Base-by-base conservation (phyloP, 2,329 filamentous ascomycete species). In the Zasmidium cellare region DNA sequence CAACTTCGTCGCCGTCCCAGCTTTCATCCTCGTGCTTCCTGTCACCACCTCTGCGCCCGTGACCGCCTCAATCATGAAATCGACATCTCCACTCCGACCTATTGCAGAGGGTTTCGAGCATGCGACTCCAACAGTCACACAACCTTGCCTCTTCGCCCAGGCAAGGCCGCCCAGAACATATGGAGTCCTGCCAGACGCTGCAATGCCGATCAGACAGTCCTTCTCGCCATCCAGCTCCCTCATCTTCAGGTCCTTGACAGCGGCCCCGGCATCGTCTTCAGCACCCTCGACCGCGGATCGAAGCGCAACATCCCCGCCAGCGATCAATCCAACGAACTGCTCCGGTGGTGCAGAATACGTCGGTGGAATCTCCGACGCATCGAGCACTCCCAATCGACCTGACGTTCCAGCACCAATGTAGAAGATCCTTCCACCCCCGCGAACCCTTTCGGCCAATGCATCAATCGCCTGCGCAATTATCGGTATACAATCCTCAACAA, bases 1-100 rank as follows among this genome's bases (percentile, higher is more conserved):
- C 46, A 49, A 25, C 23, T 49, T 49, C 22, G 46, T 49, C n/a
- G 46, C 46, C 22, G 46, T 49, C 12, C 46, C 46, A 14, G 22
- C 46, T 9, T 24, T 49, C 22, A 25, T 49, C 22, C 46, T 11
- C 25, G 46, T 25, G 16, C 46, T 49, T 14, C 46, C 46, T 22
- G 46, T 49, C 19, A 49, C 46, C 9, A 49, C 46, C 16, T 49
- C 46, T 9, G 22, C n/a, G 16, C 46, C 46, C 3, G 46, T 49
- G 16, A 49, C 46, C 9, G 22, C 5, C 14, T 49, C 46, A 22
- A 49, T 49, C 46, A 49, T 49, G 23, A 49, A 25, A 49, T 23
- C 46, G 22, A 49, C 25, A 6, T 49, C 16, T 3, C 46, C 46
- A 28, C 46, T 49, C 12, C 6, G 6, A 25, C 46, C 22, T 22